Base-by-base conservation (phyloP, 805 yeast species). In the Metschnikowia gruessii region DNA sequence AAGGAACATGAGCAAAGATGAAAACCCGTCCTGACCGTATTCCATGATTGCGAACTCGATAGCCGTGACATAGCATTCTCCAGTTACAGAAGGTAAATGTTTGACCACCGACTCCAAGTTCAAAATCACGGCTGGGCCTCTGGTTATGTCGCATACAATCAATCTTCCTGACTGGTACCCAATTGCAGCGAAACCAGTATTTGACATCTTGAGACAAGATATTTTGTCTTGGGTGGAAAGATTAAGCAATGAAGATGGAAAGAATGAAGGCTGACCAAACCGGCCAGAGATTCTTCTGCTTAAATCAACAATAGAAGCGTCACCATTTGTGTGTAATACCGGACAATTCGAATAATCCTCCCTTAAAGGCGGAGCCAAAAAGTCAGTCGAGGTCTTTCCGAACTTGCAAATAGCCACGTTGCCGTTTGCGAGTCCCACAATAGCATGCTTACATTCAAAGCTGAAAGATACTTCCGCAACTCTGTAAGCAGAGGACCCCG, bases 111-210 rank as follows among this genome's bases (percentile, higher is more conserved):
- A 49, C 6, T 58, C 66, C 48, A 68, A 72, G 42, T 76, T 71
- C 49, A 68, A 70, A 22, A 86, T 83, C 6, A 83, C 65, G 0
- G 87, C 89, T 0, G 91, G 91, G 1, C 87, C 87, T 48, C 97
- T 74, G 45, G 87, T 72, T 18, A 69, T 60, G 65, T 92, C 97
- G 48, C 91, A 68, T 0, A 92, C 81, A 2, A 84, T 65, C 15
- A 92, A 51, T 30, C 80, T 74, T n/a, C 98, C 97, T 12, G 82
- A 76, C 38, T 76, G 76, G 62, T 85, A 89, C 0, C 87, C 95
- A 35, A 87, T 70, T 0, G 86, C 94, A 8, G 85, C 87, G 68
- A 94, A 91, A 0, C 97, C 97, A 40, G 89, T 73, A 52, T 84
- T 77, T 50, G 91, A 83, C 62, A 86, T 78, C 45, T 77, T 74